Evolutionary conservation across 2,329 filamentous ascomycete genomes (phyloP).

Genomic region (Knoxdaviesia proteae): DNA sequence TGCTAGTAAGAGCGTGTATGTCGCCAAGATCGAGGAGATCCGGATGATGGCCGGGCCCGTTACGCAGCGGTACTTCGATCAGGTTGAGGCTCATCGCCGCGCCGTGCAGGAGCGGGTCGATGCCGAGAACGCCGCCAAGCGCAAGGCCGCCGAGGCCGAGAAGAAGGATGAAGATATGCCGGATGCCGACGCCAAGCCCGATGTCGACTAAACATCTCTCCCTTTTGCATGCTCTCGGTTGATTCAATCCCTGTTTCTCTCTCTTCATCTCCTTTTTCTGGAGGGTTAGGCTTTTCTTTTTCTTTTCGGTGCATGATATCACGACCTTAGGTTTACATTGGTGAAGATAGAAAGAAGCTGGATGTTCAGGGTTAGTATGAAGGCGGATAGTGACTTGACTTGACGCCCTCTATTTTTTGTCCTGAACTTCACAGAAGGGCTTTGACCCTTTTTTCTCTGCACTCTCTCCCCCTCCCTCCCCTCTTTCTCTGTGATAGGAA

Average conservation of each 20-base stretch:
- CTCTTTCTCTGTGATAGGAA: no score
- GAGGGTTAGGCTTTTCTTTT: background rate
- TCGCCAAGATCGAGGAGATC: conserved; percentile 91
- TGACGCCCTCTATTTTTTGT: no score
- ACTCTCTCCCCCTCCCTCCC: no score
- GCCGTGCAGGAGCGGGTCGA: conserved; percentile 58
- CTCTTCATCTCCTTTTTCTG: background rate
- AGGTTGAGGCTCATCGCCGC: conserved; percentile 70
- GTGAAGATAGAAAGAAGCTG: no score
- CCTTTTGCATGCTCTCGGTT: background rate
- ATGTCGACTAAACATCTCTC: conserved; percentile 15
- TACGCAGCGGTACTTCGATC: conserved; percentile 86
- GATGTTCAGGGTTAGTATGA: no score
- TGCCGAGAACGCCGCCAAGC: conserved; percentile 58
- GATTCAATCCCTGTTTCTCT: background rate
- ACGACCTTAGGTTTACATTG: no score
- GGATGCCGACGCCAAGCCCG: conserved; percentile 35
- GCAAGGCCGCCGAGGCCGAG: conserved; percentile 37
- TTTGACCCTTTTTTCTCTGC: no score
- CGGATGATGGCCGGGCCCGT: conserved; percentile 78
- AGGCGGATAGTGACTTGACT: no score
- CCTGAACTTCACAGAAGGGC: no score
- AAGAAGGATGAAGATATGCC: conserved; percentile 41
- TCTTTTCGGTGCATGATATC: no score
- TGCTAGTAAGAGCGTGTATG: conserved; percentile 78